Percentiles rank a stretch among this genome's conserved stretches.
These are phyloP conservation scores for Fusarium virguliforme DNA, from an alignment of 2,329 filamentous ascomycete species.

Conservation along the genomic window DNA sequence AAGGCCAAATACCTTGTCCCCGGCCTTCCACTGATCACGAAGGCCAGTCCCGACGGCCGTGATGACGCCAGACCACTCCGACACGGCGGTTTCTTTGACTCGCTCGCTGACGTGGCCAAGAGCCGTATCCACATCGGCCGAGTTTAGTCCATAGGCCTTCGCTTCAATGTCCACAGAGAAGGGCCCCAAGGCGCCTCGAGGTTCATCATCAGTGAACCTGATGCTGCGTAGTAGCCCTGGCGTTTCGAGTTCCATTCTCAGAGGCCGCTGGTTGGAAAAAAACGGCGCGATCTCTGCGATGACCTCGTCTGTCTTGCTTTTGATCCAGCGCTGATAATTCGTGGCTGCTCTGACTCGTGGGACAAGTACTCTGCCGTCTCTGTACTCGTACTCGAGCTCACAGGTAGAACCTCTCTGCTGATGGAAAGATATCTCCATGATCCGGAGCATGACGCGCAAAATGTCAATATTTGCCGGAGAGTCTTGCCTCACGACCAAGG, in stretches of 20 bases:
- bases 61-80: background rate
- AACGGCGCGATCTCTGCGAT: background rate
- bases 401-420: slow-evolving; percentile 13
- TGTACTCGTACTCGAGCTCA: slow-evolving; percentile 33
- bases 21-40: background rate
- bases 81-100: background rate
- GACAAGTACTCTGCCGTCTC: slow-evolving; percentile 13
- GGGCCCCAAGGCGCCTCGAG: background rate
- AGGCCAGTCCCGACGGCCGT: background rate
- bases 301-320: slow-evolving; percentile 1
- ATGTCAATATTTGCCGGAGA: slow-evolving; percentile 3
- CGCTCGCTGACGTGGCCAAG: background rate
- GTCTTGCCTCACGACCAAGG: slow-evolving; percentile 3
- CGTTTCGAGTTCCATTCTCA: background rate
- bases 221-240: background rate
- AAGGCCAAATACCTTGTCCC: background rate
- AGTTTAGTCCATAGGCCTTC: background rate
- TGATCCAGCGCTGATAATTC: background rate
- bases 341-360: background rate
- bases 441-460: slow-evolving; percentile 11
- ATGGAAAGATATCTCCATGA: slow-evolving; percentile 24
- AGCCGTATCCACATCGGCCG: background rate
- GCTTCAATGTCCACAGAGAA: background rate
- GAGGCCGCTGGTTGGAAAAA: background rate
- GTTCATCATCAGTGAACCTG: background rate